Base-by-base conservation (phyloP, 2,329 filamentous ascomycete species). In the Hymenoscyphus fructigenus region DNA sequence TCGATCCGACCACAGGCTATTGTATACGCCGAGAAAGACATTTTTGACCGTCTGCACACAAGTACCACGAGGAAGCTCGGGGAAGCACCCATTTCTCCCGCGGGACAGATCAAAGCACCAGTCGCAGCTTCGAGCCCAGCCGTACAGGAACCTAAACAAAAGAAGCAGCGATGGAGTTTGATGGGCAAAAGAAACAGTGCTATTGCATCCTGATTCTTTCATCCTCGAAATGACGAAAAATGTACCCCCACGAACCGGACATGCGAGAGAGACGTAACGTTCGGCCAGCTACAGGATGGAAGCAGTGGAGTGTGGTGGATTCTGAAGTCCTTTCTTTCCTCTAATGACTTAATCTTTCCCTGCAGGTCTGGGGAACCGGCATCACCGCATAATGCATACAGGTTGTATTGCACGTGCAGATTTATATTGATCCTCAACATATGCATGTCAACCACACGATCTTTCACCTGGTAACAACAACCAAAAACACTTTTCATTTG, bases 21-120 rank as follows among this genome's bases (percentile, higher is more conserved):
- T 29, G 66, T 72, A 9, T 73, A 71, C 57, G 61, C 60, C 17
- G 70, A 73, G 50, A 62, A 71, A 56, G 70, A 75, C 63, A 68
- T 74, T n/a, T 73, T 76, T 56, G 65, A 70, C 26, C 68, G 69
- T 6, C 61, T 76, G n/a, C 74, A 76, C 66, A 76, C 68, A 32
- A 75, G 70, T 61, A 75, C 71, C 2, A 71, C 66, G 6, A 67
- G 75, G 53, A 75, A 76, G 60, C 38, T 76, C 4, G 75, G 75
- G 57, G 75, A 76, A 64, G 75, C 74, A 44, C 74, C 75, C 12
- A 38, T 73, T 14, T 65, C 58, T 36, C 67, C 68, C 44, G 66
- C 67, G 3, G n/a, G 47, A 53, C 38, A 38, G 7, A 26, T 53
- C n/a, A 69, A 66, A 60, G 29, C 47, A 9, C 59, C 66, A 14